Base-by-base conservation (phyloP, 176 grass and related monocot genomes). In the Carex littledalei region DNA sequence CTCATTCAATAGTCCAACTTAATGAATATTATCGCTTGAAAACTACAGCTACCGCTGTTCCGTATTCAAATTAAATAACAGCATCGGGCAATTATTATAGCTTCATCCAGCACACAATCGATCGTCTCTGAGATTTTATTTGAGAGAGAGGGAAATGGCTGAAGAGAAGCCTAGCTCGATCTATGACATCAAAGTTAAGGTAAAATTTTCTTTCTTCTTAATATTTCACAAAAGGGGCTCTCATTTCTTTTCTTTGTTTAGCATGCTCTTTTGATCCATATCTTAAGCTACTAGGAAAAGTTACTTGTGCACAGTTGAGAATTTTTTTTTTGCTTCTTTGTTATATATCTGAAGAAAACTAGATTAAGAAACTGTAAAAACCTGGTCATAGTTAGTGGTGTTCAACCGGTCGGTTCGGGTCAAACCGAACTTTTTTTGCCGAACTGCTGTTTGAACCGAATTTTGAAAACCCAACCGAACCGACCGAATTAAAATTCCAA, bases 141-240 rank as follows among this genome's bases (percentile, higher is more conserved):
- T 53, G 67, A 39, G 15, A 59, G 31, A 18, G 53, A 81, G 10
- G 9, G 17, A 52, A 34, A 94, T 94, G 89, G 89, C 87, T 76
- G 87, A 87, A 63, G 84, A 85, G 3, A 81, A 73, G 31, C 87
- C 85, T 49, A 79, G 60, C 6, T 91, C 86, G 61, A 85, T 94
- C 77, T 85, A 89, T 43, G 92, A 89, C 56, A 85, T 91, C 78
- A 45, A 69, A 56, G 82, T 94, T 56, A 94, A 94, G 89, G 86
- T 86, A 82, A 21, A 65, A 39, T 50, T 55, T 39, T 32, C 18
- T 32, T n/a, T 59, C 47, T 29, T 29, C 29, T 29, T 29, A 29
- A 29, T 29, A 29, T 29, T 29, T 29, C 29, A 0, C 1, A 1
- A 29, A 29, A 29, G 29, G 29, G 29, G 37, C 4, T 39, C 37